Base-by-base conservation (phyloP, 176 grass and related monocot species). In the Oropetium thomaeum region DNA sequence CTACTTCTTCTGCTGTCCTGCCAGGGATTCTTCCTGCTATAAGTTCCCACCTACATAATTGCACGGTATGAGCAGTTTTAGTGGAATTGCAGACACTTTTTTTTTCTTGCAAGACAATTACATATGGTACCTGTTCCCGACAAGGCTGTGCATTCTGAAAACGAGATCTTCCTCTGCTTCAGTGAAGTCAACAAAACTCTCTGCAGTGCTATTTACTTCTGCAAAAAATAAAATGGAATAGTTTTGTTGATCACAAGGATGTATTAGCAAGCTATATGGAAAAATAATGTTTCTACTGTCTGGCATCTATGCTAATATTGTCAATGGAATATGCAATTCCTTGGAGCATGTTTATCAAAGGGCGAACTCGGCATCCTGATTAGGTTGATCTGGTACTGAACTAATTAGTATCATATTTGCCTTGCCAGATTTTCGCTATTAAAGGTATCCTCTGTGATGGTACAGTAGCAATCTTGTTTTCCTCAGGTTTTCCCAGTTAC, bases 1-100 rank as follows among this genome's bases (percentile, higher is more conserved):
- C 71, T 67, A 90, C 67, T 72, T 84, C 88, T 84, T 77, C 61
- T 48, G 84, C 81, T 78, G 85, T 88, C 70, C 89, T 81, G 49
- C 89, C 85, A 9, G 89, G 89, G 51, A 92, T 88, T 67, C 85
- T 77, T 49, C 85, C 89, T 82, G 82, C 89, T 74, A 92, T 92
- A 71, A 92, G 45, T 10, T 73, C 78, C 89, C 89, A 92, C 82
- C 89, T 92, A 48, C 80, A 84, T 74, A 62, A 83, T 73, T 53
- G 35, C 68, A 53, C 79, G 27, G 32, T 74, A 81, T 51, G 49
- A 84, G 20, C 37, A 81, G 7, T 41, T n/a, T 59, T 31, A 72
- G 65, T 22, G 33, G 58, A 63, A 48, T 63, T 59, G 13, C 10
- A 31, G 19, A 33, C 39, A 22, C 28, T 59, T 54, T 64, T 72